Evolutionary conservation across 208 protist species (phyloP), one percentile per base, ranked within the genome.

Genomic region (Acanthamoeba triangularis): DNA sequence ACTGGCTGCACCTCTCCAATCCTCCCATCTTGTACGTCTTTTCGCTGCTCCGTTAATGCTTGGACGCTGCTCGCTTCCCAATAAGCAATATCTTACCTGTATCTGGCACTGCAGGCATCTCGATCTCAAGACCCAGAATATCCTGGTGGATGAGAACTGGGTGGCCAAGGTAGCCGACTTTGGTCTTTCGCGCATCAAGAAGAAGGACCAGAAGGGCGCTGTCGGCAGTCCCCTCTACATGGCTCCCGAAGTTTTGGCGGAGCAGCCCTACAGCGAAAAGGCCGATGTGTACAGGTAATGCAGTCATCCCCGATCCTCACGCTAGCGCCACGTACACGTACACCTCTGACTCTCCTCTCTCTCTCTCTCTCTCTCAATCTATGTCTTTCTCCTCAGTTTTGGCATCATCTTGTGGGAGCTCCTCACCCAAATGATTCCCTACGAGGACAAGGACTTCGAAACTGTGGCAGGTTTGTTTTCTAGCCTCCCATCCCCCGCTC

Each of bases 351-450:
- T 65, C 20, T 41, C 16, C n/a, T n/a, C n/a, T 25, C 10, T 37
- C 44, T 28, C 90, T 10, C 84, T 10, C 30, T 16, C 33, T 88
- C 44, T 23, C 20, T 14, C 18, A 56, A 95, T 10, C 30, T 59
- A 13, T 74, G 44, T 91, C 37, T 85, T 35, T 85, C 20, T 90
- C 7, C 20, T 84, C 35, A 95, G 94, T 95, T 95, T 95, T 37
- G 94, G 94, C 13, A 95, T 95, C 49, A 67, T 95, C 35, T 10
- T 95, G 56, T 95, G 94, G 94, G 94, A 95, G 59, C 94, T 95
- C 28, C 44, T 95, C 78, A 95, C 94, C 23, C 72, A 92, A 28
- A 61, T 74, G 80, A 95, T 91, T 30, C 94, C 94, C 47, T 95
- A 84, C 78, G 61, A 78, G 23, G 80, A 95, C 54, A 61, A 94